Evolutionary conservation across 2,329 filamentous ascomycete genomes (phyloP).

Genomic region (Sporothrix phasma): DNA sequence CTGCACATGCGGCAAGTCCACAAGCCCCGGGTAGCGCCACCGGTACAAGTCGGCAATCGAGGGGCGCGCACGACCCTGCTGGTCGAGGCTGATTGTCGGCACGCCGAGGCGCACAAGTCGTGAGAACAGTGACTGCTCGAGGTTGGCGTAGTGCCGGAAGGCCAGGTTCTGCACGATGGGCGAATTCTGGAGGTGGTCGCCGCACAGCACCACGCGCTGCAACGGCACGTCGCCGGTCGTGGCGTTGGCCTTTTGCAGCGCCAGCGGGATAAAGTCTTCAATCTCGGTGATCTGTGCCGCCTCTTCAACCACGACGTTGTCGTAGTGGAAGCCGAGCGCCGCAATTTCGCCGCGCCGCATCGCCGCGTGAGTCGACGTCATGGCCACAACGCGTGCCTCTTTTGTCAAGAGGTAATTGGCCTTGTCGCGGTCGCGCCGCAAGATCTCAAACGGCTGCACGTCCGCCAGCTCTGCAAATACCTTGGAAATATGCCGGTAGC

Average conservation of each 20-base stretch:
- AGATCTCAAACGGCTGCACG: slow-evolving; percentile 87
- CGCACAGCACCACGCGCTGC: slow-evolving; percentile 82
- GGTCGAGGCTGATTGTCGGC: slow-evolving; percentile 81
- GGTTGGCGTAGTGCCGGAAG: slow-evolving; percentile 88
- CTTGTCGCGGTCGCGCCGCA: slow-evolving; percentile 81
- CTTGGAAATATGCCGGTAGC: slow-evolving; percentile 77
- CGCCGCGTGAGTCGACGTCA: slow-evolving; percentile 96
- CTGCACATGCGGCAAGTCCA: slow-evolving; percentile 67
- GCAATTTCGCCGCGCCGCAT: slow-evolving; percentile 90
- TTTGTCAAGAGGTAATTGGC: slow-evolving; percentile 91
- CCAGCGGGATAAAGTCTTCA: slow-evolving; percentile 89
- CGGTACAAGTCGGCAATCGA: slow-evolving; percentile 82
- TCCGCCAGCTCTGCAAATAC: slow-evolving; percentile 90
- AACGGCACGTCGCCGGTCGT: slow-evolving; percentile 62
- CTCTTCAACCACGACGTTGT: slow-evolving; percentile 98
- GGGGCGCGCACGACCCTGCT: slow-evolving; percentile 83
- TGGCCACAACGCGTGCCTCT: slow-evolving; percentile 94
- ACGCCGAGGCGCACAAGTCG: slow-evolving; percentile 84
- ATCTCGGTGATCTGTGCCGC: slow-evolving; percentile 96
- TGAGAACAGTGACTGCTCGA: slow-evolving; percentile 92
- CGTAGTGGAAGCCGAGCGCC: slow-evolving; percentile 86
- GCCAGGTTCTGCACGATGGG: slow-evolving; percentile 91
- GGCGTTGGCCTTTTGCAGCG: slow-evolving; percentile 78
- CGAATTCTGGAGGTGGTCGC: slow-evolving; percentile 94
- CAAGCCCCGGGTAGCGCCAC: slow-evolving; percentile 80